Conservation (phyloP, 106 monocot species). For the Dioscorea zingiberensis region DNA sequence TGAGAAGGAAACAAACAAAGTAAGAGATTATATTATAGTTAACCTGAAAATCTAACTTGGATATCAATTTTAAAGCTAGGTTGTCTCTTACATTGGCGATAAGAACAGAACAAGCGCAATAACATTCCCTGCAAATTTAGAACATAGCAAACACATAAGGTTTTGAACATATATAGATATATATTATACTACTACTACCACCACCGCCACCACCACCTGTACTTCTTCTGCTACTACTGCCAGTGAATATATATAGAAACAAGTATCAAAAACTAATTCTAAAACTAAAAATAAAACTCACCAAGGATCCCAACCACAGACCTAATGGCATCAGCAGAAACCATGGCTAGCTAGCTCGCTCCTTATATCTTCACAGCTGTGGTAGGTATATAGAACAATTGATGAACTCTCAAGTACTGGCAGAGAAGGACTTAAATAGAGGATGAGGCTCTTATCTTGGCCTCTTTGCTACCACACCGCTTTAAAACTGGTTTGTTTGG, state of each 20-base stretch:
- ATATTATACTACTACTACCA: too few relatives aligned
- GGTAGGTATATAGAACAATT: neutral
- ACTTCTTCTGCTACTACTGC: too few relatives aligned
- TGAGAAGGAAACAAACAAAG: neutral
- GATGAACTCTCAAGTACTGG: neutral
- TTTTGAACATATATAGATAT: too few relatives aligned
- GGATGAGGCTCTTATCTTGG: neutral
- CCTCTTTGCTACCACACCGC: too few relatives aligned
- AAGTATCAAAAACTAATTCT: too few relatives aligned
- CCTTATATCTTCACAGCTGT: neutral
- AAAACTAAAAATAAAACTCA: neutral
- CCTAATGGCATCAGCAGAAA: slow-evolving; percentile 53
- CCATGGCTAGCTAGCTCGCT: slow-evolving; percentile 43
- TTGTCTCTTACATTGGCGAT: slow-evolving; percentile 57
- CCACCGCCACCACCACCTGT: too few relatives aligned
- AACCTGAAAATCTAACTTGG: too few relatives aligned
- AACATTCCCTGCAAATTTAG: slow-evolving; percentile 46
- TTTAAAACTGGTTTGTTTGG: neutral
- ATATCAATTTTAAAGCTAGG: neutral
- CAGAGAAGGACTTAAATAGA: neutral
- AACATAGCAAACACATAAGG: neutral
- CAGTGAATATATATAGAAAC: too few relatives aligned
- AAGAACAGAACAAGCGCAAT: slow-evolving; percentile 56
- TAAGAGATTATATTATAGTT: too few relatives aligned
- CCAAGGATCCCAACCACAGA: slow-evolving; percentile 63